Evolutionary conservation across 805 yeast genomes (phyloP), one percentile per base, ranked within the genome.

Genomic region (Cyberlindnera veronae): DNA sequence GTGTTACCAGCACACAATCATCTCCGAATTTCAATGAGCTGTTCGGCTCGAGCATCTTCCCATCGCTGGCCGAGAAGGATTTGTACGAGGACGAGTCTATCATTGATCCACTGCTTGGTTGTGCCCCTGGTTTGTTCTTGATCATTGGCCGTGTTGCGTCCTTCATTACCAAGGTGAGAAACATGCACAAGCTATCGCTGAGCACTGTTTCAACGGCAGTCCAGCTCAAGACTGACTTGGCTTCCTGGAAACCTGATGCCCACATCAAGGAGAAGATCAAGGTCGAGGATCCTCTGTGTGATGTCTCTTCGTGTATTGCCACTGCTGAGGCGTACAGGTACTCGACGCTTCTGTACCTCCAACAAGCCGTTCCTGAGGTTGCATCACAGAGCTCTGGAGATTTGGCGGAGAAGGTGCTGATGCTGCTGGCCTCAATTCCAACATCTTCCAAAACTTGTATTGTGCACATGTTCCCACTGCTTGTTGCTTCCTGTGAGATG

Each of bases 251-350:
- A 48, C 82, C 86, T 3, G 63, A 67, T 4, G 33, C 45, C 9
- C 42, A 45, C 10, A 42, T 51, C 28, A 61, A 66, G 19, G 41
- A 39, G 10, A 55, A 71, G 2, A 53, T 68, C 9, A 56, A 62
- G 12, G 61, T 67, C 55, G 38, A 70, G 34, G 76, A 73, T 44
- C 68, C 74, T 6, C 58, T 66, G 2, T 74, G 80, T 66, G 87
- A 80, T 48, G 53, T 77, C 22, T 62, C 80, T 5, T 72, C 82
- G 9, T 76, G 83, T 42, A 66, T 81, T 19, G 75, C 85, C 2
- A 81, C 86, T 1, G 86, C 87, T 3, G 87, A 81, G 52, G 81
- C 86, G 0, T 81, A 81, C 57, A 55, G 84, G 29, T 77, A 68
- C 55, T 71, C 85, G 1, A 68, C 84, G 0, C 55, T 81, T 28